Base-by-base conservation (phyloP, 768 basidiomycete species). In the Amanita inopinata region DNA sequence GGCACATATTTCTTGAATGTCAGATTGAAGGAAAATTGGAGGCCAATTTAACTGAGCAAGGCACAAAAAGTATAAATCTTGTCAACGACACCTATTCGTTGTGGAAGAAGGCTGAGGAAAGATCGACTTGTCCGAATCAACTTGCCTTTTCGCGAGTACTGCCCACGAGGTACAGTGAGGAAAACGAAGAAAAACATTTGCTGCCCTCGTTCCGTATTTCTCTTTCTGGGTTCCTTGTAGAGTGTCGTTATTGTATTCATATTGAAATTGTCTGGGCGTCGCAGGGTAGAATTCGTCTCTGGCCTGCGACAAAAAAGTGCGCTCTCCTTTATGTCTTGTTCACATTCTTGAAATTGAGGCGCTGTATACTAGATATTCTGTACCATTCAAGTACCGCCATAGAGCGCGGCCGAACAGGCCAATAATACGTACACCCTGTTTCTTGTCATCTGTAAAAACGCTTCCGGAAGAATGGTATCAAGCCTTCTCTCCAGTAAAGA, bases 381-480 rank as follows among this genome's bases (percentile, higher is more conserved):
- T 56, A 55, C 72, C 71, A 1, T 64, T 83, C 42, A 55, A 56
- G 4, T 81, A 82, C 47, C 49, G 46, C 31, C 80, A 79, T 5
- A 70, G 71, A 33, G 67, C 67, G 37, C 69, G 76, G n/a, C 69
- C 82, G 0, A 63, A 65, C 40, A 64, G 70, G 9, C 74, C 80
- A 2, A 73, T 80, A 28, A 53, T 75, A 9, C 56, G 65, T 1
- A 60, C 60, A 9, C 60, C 67, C 0, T 59, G 67, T 18, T 78
- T 83, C 53, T 66, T 79, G 46, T 70, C 72, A 0, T 70, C 72
- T 2, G 56, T 84, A 43, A 83, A 83, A 54, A 61, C 66, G 0
- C 62, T 69, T 3, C 80, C 82, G 5, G 81, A 81, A 52, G 82
- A 83, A 53, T 84, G 79, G 78, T 64, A 58, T 53, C 80, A 71